These are phyloP conservation scores for Hirsutella thompsonii DNA, from an alignment of 2,329 filamentous ascomycete genomes.

Conservation along the genomic window DNA sequence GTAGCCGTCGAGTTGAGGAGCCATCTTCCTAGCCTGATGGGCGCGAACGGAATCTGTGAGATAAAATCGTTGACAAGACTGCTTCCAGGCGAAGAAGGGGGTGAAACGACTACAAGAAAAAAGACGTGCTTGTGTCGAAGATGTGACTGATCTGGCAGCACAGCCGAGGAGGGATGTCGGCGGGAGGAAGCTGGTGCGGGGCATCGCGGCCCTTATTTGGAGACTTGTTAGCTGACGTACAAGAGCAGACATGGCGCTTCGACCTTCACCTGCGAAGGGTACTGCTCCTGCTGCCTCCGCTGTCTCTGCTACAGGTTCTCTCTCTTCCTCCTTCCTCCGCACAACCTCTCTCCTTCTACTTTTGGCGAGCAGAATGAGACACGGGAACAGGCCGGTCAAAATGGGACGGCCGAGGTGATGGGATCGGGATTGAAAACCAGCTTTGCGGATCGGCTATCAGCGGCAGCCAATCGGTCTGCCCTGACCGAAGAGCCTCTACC, in stretches of 20 bases:
- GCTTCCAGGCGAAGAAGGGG: constrained; percentile 2
- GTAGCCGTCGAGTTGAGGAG: constrained; percentile 78
- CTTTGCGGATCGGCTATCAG: constrained; percentile 16
- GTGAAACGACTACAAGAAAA: constrained; percentile 3
- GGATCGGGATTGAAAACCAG: too few species aligned
- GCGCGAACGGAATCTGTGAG: constrained; percentile 38
- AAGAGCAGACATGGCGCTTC: background rate
- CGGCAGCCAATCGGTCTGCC: constrained; percentile 14
- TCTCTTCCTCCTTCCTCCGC: background rate
- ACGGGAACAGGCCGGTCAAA: background rate
- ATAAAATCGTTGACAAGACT: constrained; percentile 24
- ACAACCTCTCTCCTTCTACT: background rate
- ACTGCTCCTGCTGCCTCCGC: background rate
- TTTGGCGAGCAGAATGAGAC: background rate
- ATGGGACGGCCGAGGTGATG: too few species aligned
- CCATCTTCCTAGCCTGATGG: constrained; percentile 65
- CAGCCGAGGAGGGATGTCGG: background rate
- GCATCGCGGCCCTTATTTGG: background rate
- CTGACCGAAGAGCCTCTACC: background rate
- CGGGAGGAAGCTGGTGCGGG: background rate
- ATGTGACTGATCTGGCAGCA: background rate
- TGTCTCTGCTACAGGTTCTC: background rate
- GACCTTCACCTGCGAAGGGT: background rate
- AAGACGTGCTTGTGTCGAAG: constrained; percentile 8
- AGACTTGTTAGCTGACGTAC: background rate